Evolutionary conservation across 192 early-diverging fungal genomes (phyloP).

Genomic region (Backusella morwellensis): DNA sequence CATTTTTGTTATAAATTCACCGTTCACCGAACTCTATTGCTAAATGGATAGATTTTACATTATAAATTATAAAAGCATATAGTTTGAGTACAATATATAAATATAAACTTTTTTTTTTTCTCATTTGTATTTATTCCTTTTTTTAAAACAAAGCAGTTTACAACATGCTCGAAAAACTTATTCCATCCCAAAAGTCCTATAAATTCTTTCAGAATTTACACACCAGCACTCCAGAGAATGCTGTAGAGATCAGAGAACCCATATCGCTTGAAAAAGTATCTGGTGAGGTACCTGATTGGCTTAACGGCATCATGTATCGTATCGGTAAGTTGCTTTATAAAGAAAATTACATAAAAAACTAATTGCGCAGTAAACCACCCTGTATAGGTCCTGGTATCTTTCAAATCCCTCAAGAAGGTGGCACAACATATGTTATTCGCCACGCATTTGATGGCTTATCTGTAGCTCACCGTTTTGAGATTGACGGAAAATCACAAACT

Average conservation of each 20-base stretch:
- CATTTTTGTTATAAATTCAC: not conserved
- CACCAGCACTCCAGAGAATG: constrained; percentile 14
- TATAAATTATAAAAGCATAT: not conserved
- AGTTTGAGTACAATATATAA: not conserved
- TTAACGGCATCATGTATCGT: constrained; percentile 50
- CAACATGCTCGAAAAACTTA: not conserved
- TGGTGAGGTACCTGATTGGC: constrained; percentile 48
- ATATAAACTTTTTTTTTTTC: not conserved
- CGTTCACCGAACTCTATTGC: not conserved
- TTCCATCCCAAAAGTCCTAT: not conserved
- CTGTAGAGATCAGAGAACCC: constrained; percentile 36
- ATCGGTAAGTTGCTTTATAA: constrained; percentile 31
- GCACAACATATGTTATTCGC: constrained; percentile 17
- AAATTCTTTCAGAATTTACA: not conserved
- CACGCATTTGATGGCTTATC: constrained; percentile 38
- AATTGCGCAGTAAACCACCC: not conserved
- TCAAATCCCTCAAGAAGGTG: constrained; percentile 20
- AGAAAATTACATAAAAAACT: not conserved
- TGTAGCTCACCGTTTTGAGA: constrained; percentile 31
- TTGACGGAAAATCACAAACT: constrained; percentile 3
- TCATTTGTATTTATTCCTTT: not conserved
- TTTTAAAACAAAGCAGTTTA: not conserved
- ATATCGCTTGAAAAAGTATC: constrained; percentile 26
- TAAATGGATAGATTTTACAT: not conserved
- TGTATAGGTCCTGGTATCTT: constrained; percentile 29